Evolutionary conservation across 2,329 filamentous ascomycete genomes (phyloP).

Genomic region (Sporothrix euskadiensis): DNA sequence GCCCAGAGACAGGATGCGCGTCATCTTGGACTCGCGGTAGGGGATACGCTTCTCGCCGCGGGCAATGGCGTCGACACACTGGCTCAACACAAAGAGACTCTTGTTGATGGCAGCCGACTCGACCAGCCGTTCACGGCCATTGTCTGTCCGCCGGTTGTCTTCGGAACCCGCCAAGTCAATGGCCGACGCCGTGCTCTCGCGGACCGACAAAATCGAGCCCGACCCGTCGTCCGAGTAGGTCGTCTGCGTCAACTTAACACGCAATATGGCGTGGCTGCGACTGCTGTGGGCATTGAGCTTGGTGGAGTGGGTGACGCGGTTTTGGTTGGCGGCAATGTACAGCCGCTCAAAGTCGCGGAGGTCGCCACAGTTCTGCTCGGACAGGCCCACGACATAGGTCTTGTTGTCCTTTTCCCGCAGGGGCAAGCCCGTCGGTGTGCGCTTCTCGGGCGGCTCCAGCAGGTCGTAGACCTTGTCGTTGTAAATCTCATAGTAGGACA

Average conservation of each 20-base stretch:
- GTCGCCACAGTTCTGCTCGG: slow-evolving; percentile 77
- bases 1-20: slow-evolving; percentile 83
- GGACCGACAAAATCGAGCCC: slow-evolving; percentile 52
- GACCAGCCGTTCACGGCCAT: slow-evolving; percentile 87
- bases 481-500: slow-evolving; percentile 97
- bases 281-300: slow-evolving; percentile 92
- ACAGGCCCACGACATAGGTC: slow-evolving; percentile 82
- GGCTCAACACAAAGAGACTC: slow-evolving; percentile 88
- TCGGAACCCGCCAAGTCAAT: slow-evolving; percentile 96
- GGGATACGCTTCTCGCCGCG: slow-evolving; percentile 75
- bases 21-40: slow-evolving; percentile 97
- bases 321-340: slow-evolving; percentile 90
- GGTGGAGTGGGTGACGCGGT: slow-evolving; percentile 84
- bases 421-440: slow-evolving; percentile 75
- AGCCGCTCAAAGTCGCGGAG: slow-evolving; percentile 87
- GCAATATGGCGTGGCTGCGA: slow-evolving; percentile 84
- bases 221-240: slow-evolving; percentile 47
- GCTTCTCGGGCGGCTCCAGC: slow-evolving; percentile 83
- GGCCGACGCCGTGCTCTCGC: slow-evolving; percentile 82
- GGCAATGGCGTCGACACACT: slow-evolving; percentile 93
- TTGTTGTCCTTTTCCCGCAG: slow-evolving; percentile 84
- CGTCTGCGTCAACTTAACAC: slow-evolving; percentile 81
- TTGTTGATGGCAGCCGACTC: slow-evolving; percentile 98
- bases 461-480: slow-evolving; percentile 94
- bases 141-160: slow-evolving; percentile 91